Conservation (phyloP, 257 asterid genomes). For the Prunella vulgaris region DNA sequence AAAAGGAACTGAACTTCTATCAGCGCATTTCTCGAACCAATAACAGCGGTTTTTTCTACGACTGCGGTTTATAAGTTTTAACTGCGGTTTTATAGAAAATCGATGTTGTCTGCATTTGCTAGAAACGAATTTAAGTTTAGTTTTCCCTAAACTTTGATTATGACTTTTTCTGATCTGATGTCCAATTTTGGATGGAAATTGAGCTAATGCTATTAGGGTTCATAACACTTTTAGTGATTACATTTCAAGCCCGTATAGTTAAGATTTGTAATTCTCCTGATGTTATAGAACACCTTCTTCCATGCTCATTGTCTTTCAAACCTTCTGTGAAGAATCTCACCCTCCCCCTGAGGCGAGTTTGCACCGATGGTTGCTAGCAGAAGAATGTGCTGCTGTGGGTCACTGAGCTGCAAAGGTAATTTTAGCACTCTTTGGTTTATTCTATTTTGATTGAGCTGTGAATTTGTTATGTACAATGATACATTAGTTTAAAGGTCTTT, state of each 20-base stretch:
- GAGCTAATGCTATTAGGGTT: slow-evolving; percentile 85
- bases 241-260: slow-evolving; percentile 54
- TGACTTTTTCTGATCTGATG: slow-evolving; percentile 22
- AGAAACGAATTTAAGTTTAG: background rate
- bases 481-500: background rate
- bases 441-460: background rate
- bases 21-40: too few relatives aligned
- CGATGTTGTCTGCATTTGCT: too few relatives aligned
- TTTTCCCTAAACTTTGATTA: slow-evolving; percentile 2
- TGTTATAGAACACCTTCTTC: slow-evolving; percentile 45
- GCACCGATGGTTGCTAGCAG: slow-evolving; percentile 58
- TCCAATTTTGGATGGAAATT: slow-evolving; percentile 22
- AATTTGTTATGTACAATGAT: background rate
- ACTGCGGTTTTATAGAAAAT: too few relatives aligned
- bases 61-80: too few relatives aligned
- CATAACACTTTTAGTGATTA: slow-evolving; percentile 68
- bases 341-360: slow-evolving; percentile 22
- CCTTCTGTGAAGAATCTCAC: slow-evolving; percentile 19
- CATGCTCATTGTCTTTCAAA: slow-evolving; percentile 38
- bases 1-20: too few relatives aligned
- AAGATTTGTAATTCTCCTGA: slow-evolving; percentile 45
- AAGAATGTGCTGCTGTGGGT: slow-evolving; percentile 28
- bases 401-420: slow-evolving; percentile 57
- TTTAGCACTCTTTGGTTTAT: background rate
- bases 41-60: too few relatives aligned